These are phyloP conservation scores for Eleusine coracana DNA, from an alignment of 176 grass and related monocot genomes.

Conservation along the genomic window DNA sequence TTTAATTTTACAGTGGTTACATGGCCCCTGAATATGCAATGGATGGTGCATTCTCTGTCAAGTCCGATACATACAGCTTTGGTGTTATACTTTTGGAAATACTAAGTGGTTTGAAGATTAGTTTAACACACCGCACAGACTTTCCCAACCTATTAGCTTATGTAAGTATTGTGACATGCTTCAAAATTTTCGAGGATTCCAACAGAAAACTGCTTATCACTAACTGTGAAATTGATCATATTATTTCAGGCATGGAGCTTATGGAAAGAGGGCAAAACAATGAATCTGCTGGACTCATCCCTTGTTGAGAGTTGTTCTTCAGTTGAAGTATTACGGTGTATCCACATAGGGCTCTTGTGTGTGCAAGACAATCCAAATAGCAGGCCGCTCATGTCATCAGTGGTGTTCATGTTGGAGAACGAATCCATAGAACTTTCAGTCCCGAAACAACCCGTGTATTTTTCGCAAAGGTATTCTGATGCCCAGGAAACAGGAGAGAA, in stretches of 20 bases:
- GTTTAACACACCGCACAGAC: not conserved
- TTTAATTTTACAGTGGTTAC: conserved; percentile 43
- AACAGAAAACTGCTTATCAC: not conserved
- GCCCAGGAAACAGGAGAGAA: conserved; percentile 21
- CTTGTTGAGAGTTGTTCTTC: not conserved
- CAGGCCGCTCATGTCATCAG: conserved; percentile 57
- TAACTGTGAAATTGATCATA: not conserved
- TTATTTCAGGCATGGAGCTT: conserved; percentile 55
- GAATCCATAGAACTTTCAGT: conserved; percentile 16
- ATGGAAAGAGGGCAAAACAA: conserved; percentile 52
- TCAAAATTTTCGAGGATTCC: not conserved
- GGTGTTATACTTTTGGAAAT: conserved; percentile 67
- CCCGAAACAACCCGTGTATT: conserved; percentile 46
- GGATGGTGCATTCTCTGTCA: conserved; percentile 59
- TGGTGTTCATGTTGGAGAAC: conserved; percentile 57
- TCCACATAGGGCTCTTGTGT: conserved; percentile 58
- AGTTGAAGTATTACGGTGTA: conserved; percentile 44
- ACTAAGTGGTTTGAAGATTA: conserved; percentile 59
- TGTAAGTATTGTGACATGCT: conserved; percentile 37
- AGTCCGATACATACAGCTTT: conserved; percentile 61
- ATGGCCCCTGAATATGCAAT: conserved; percentile 81
- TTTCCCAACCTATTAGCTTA: conserved; percentile 49
- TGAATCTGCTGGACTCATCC: conserved; percentile 45
- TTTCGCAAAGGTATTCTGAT: conserved; percentile 24
- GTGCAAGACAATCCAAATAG: conserved; percentile 54